Conservation (phyloP, 441 rosid genomes). For the Biscutella laevigata region DNA sequence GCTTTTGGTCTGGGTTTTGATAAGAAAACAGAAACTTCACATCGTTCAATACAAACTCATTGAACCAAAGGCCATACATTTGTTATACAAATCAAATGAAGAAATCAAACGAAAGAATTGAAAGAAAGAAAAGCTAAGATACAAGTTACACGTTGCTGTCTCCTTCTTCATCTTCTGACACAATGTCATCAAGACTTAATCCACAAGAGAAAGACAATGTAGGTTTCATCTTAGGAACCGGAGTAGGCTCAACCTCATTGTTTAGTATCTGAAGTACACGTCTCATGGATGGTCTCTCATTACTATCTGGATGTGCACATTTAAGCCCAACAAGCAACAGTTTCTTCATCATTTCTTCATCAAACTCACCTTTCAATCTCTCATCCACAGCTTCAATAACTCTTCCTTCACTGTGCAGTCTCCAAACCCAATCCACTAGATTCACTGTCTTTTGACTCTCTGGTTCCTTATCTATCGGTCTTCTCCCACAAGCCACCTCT, state of each 20-base stretch:
- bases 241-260: conserved; percentile 44
- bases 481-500: conserved; percentile 80
- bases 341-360: conserved; percentile 66
- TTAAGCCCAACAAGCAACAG: conserved; percentile 67
- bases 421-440: conserved; percentile 93
- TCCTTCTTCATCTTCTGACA: conserved; percentile 56
- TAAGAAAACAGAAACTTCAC: conserved; percentile 18
- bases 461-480: conserved; percentile 76
- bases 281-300: conserved; percentile 69
- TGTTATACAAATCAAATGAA: conserved; percentile 3
- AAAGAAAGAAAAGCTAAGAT: conserved; percentile 32
- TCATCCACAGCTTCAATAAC: conserved; percentile 63
- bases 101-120: background rate
- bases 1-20: background rate
- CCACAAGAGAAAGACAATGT: conserved; percentile 60
- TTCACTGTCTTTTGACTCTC: conserved; percentile 60
- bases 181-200: conserved; percentile 67
- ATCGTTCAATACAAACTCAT: conserved; percentile 47
- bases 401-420: conserved; percentile 53
- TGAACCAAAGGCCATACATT: conserved; percentile 38
- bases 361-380: conserved; percentile 47
- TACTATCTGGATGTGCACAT: conserved; percentile 74
- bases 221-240: conserved; percentile 65
- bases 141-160: conserved; percentile 21
- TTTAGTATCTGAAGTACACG: conserved; percentile 78